These are phyloP conservation scores for Alternaria postmessia DNA, from an alignment of 2,329 filamentous ascomycete species.

Conservation along the genomic window DNA sequence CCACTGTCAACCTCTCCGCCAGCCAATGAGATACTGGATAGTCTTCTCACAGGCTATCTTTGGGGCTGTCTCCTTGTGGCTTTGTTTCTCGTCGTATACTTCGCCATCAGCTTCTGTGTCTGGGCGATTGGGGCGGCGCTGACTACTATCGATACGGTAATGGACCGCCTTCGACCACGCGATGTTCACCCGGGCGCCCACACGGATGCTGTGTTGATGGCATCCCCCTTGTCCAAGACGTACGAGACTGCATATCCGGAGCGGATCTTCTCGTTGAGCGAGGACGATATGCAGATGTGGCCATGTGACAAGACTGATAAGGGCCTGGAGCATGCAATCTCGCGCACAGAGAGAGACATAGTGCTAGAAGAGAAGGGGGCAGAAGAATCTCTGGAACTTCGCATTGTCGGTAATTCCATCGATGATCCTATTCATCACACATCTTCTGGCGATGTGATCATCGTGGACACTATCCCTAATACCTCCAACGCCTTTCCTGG, in stretches of 20 bases:
- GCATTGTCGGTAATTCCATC: background rate
- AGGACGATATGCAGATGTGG: background rate
- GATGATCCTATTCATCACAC: background rate
- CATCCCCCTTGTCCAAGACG: background rate
- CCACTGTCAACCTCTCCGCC: background rate
- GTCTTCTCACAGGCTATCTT: constrained; percentile 15
- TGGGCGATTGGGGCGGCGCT: background rate
- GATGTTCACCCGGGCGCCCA: background rate
- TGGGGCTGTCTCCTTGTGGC: constrained; percentile 10
- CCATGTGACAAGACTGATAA: background rate
- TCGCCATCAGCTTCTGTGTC: constrained; percentile 2
- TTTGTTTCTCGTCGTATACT: constrained; percentile 15
- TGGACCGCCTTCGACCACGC: background rate
- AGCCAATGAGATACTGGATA: constrained; percentile 9
- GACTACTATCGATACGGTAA: background rate
- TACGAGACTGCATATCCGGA: background rate
- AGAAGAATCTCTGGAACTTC: background rate
- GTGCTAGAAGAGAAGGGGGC: background rate
- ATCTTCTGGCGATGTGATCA: background rate
- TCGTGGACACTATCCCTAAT: background rate
- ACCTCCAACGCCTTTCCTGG: background rate
- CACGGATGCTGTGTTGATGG: background rate
- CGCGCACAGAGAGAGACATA: background rate
- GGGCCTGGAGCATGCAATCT: background rate
- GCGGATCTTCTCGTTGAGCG: too few relatives aligned